Evolutionary conservation across 179 eudicot species (phyloP), one percentile per base, ranked within the genome.

Genomic region (Amaranthus tricolor): DNA sequence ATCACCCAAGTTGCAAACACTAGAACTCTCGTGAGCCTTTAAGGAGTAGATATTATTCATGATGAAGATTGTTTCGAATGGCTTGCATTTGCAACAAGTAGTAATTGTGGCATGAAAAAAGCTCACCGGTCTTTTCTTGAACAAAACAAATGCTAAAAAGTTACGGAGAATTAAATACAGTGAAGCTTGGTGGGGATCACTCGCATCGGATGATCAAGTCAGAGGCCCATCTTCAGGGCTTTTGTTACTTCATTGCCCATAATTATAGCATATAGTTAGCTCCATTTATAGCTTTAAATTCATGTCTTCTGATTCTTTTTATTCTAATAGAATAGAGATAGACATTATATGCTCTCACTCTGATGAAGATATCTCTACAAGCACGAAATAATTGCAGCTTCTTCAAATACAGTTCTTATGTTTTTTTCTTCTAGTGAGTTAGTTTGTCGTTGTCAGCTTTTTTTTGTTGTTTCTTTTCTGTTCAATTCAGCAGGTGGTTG

Each of bases 1-100:
- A 20, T 56, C 76, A 43, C 79, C 79, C 16, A 80, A 66, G 79
- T 24, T 80, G 44, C 59, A 58, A 73, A 45, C 12, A 6, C 55
- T 75, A 13, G 70, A 80, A 13, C 83, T 80, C 83, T 80, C 15
- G 13, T 60, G 8, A 52, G 11, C 50, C 76, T 80, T 3, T 45
- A 72, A 72, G 55, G 40, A 19, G 67, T 75, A 5, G 31, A 19
- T 6, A 57, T 62, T 44, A 71, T 80, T 12, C 59, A 51, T 43
- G 11, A 40, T 3, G 2, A 43, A 66, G 76, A 66, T 62, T 43
- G 69, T 14, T 71, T 80, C 14, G 58, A 50, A 24, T 80, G 79
- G 77, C 76, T 17, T 24, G 66, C 71, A 16, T 52, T 52, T 80
- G 7, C 62, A 66, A 57, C 56, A 53, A 44, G 12, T 80, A 15